phyloP scores from a whole-genome alignment of 1,139 yeast species.

The Saccharomycopsis phalli region DNA sequence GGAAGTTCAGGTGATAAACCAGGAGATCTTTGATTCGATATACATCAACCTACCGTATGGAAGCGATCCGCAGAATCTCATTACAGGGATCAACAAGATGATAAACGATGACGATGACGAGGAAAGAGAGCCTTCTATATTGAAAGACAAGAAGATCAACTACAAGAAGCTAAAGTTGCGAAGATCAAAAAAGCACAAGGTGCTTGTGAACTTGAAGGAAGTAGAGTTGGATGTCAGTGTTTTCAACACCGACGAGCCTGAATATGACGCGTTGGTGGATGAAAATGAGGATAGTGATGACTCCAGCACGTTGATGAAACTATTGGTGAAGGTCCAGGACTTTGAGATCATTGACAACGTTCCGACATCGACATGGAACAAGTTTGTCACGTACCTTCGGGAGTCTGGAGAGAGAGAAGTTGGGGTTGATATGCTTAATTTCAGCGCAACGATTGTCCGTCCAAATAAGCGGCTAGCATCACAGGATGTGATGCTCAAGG shows the following conservation, averaged over 20 bases:
- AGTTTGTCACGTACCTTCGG: slow-evolving; percentile 63
- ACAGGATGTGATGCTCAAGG: slow-evolving; percentile 53
- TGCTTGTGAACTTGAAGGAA: slow-evolving; percentile 46
- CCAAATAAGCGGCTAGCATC: slow-evolving; percentile 61
- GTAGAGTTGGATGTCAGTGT: slow-evolving; percentile 41
- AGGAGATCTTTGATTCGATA: slow-evolving; percentile 64
- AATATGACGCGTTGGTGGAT: slow-evolving; percentile 19
- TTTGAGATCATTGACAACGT: slow-evolving; percentile 68
- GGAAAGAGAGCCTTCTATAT: slow-evolving; percentile 20
- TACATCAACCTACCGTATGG: slow-evolving; percentile 54
- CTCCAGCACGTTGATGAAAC: slow-evolving; percentile 41
- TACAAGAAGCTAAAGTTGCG: slow-evolving; percentile 43
- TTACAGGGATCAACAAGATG: slow-evolving; percentile 46
- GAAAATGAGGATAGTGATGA: slow-evolving; percentile 27
- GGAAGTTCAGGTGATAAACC: slow-evolving; percentile 40
- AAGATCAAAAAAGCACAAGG: slow-evolving; percentile 60
- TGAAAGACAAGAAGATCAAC: slow-evolving; percentile 22
- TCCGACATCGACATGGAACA: slow-evolving; percentile 87
- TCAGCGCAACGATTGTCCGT: slow-evolving; percentile 49
- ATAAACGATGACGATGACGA: slow-evolving; percentile 22
- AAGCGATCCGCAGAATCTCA: slow-evolving; percentile 37
- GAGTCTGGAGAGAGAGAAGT: slow-evolving; percentile 62
- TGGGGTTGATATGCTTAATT: slow-evolving; percentile 54
- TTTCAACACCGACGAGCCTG: slow-evolving; percentile 41
- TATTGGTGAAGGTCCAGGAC: slow-evolving; percentile 39